Conservation (phyloP, 2,329 filamentous ascomycete genomes). For the Fusarium begoniae region DNA sequence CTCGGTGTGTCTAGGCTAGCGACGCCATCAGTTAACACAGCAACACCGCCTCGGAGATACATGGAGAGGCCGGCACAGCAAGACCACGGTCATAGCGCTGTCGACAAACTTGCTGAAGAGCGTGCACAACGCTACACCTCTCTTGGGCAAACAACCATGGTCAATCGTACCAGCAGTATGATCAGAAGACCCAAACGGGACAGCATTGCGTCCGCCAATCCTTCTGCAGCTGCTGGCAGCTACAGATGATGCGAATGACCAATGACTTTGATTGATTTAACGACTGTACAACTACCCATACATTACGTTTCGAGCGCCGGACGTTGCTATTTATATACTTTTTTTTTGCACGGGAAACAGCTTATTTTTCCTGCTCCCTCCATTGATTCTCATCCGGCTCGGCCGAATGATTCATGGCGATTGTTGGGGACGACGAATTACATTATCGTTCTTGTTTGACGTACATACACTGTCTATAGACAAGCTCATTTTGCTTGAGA, state of each 20-base stretch:
- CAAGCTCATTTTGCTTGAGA: slow-evolving; percentile 9
- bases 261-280: slow-evolving; percentile 40
- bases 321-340: slow-evolving; percentile 46
- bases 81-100: slow-evolving; percentile 48
- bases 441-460: slow-evolving; percentile 16
- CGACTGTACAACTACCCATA: slow-evolving; percentile 42
- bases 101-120: slow-evolving; percentile 40
- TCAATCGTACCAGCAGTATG: slow-evolving; percentile 58
- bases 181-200: slow-evolving; percentile 55
- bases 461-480: slow-evolving; percentile 30
- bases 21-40: slow-evolving; percentile 50
- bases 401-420: slow-evolving; percentile 40
- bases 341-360: slow-evolving; percentile 34
- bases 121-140: slow-evolving; percentile 53
- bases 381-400: slow-evolving; percentile 22
- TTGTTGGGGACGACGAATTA: slow-evolving; percentile 15
- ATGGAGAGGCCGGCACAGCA: slow-evolving; percentile 45
- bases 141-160: slow-evolving; percentile 52
- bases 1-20: slow-evolving; percentile 57
- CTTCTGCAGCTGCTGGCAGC: slow-evolving; percentile 52
- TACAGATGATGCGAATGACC: slow-evolving; percentile 55
- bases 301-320: slow-evolving; percentile 42
- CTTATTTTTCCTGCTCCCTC: slow-evolving; percentile 9
- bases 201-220: slow-evolving; percentile 48
- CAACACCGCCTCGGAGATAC: slow-evolving; percentile 57